A percentile compares a stretch with the other conserved stretches of the same genome.
Conservation (phyloP, 208 protist species). For the Acanthamoeba rhysodes region DNA sequence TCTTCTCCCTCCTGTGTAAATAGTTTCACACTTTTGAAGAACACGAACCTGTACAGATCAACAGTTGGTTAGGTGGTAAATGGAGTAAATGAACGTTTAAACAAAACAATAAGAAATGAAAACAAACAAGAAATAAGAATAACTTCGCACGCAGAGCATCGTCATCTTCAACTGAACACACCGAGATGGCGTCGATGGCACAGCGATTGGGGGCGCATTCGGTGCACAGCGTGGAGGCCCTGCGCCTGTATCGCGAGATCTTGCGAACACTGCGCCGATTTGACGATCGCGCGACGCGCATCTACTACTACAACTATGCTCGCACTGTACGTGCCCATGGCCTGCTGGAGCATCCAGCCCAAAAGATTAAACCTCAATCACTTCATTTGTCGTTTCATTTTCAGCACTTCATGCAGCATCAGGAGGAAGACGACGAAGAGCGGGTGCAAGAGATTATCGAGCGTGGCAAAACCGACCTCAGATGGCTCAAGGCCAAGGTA, state of each 20-base stretch:
- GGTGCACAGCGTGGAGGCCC: neutral
- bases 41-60: neutral
- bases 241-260: neutral
- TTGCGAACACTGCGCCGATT: neutral
- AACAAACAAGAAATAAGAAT: too few species aligned
- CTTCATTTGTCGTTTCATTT: neutral
- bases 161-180: neutral
- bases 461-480: neutral
- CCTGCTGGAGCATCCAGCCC: too few species aligned
- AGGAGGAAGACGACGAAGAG: conserved; percentile 5
- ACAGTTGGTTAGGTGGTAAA: too few species aligned
- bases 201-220: neutral
- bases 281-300: neutral
- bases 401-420: conserved; percentile 2
- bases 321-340: conserved; percentile 21
- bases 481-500: conserved; percentile 5
- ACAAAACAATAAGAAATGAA: too few species aligned
- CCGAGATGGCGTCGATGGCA: neutral
- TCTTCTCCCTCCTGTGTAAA: too few species aligned
- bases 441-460: neutral
- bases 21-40: neutral
- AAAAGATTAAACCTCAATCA: too few species aligned
- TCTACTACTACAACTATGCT: conserved; percentile 8
- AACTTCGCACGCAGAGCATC: neutral
- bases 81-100: neutral